phyloP scores from a whole-genome alignment of 805 yeast genomes.

The Metschnikowia noctiluminum region DNA sequence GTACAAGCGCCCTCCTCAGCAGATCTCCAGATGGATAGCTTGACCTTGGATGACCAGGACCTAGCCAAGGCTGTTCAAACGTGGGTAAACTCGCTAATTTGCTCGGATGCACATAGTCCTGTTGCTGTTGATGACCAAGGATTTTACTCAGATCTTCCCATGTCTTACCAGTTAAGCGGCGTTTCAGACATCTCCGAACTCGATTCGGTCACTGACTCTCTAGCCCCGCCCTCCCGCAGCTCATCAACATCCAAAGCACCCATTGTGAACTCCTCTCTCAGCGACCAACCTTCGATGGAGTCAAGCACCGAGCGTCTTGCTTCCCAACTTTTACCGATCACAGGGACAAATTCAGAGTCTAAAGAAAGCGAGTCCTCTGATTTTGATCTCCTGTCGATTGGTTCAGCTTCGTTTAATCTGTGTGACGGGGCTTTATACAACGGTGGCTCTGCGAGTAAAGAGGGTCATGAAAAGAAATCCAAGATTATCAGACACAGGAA shows the following conservation, averaged over 20 bases:
- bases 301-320: background rate
- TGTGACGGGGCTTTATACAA: slow-evolving; percentile 11
- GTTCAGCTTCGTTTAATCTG: slow-evolving; percentile 2
- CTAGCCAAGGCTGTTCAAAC: slow-evolving; percentile 13
- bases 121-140: slow-evolving; percentile 38
- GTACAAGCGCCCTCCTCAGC: slow-evolving; percentile 6
- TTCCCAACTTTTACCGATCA: slow-evolving; percentile 5
- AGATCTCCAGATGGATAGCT: slow-evolving; percentile 7
- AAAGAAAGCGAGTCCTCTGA: slow-evolving; percentile 3
- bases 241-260: slow-evolving; percentile 2
- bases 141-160: slow-evolving; percentile 30
- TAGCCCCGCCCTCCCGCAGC: background rate
- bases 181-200: slow-evolving; percentile 29
- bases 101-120: slow-evolving; percentile 16
- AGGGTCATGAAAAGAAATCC: background rate
- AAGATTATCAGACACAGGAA: slow-evolving; percentile 3
- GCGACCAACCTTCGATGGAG: background rate
- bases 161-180: slow-evolving; percentile 10
- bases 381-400: slow-evolving; percentile 15
- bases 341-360: background rate
- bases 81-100: slow-evolving; percentile 30
- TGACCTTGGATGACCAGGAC: slow-evolving; percentile 2
- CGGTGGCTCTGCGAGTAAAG: slow-evolving; percentile 3
- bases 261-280: background rate
- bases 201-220: slow-evolving; percentile 22